Percentiles rank a stretch among this genome's conserved stretches.
These are phyloP conservation scores for Saccharomyces cerevisiae DNA, from an alignment of 805 yeast genomes.

Conservation along the genomic window DNA sequence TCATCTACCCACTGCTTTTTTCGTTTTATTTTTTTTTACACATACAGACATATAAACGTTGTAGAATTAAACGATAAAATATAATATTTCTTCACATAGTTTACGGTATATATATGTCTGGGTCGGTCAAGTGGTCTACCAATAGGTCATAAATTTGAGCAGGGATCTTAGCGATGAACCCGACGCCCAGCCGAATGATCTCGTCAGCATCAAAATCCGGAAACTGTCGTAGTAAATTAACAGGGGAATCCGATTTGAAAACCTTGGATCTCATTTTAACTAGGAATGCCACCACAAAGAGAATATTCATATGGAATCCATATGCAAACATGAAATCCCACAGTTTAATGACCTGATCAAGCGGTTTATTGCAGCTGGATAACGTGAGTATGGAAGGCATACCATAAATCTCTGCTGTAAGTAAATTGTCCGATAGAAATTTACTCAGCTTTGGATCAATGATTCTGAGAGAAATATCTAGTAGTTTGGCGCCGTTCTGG, in stretches of 20 bases:
- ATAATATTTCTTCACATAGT: conserved; percentile 3
- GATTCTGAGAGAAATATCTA: conserved; percentile 62
- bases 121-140: conserved; percentile 26
- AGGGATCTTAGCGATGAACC: conserved; percentile 71
- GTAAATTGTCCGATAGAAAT: conserved; percentile 32
- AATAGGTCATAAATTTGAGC: conserved; percentile 42
- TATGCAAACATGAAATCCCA: conserved; percentile 92
- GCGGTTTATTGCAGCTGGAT: conserved; percentile 83
- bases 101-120: conserved; percentile 3
- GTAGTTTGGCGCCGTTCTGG: conserved; percentile 60
- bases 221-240: conserved; percentile 56
- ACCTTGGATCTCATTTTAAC: conserved; percentile 58
- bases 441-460: conserved; percentile 70
- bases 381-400: conserved; percentile 76
- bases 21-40: not conserved
- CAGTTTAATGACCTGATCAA: conserved; percentile 60
- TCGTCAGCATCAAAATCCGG: conserved; percentile 67
- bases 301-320: conserved; percentile 79
- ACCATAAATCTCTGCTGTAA: conserved; percentile 82
- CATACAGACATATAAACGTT: not conserved
- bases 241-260: conserved; percentile 53
- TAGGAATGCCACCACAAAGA: conserved; percentile 76
- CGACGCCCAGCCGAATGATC: conserved; percentile 67
- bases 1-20: not conserved
- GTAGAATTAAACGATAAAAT: not conserved